Base-by-base conservation (phyloP, 257 asterid species). In the Schizonepeta tenuifolia region DNA sequence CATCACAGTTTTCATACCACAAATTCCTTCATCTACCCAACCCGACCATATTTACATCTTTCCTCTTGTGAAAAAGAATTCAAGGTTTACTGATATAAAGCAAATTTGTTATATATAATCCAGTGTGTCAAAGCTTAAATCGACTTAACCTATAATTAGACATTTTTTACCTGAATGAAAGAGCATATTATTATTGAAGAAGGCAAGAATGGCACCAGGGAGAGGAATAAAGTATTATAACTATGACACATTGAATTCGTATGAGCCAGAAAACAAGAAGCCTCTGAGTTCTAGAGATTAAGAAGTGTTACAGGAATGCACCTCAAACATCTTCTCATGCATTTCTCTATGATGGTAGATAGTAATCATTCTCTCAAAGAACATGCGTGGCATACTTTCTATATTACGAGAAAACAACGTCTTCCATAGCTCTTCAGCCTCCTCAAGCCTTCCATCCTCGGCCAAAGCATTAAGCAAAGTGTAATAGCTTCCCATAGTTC, bases 401-500 rank as follows among this genome's bases (percentile, higher is more conserved):
- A 91, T 71, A 82, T 94, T 81, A 75, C 86, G 83, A 47, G 93
- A 82, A 77, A 94, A 90, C 67, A 91, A 67, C 55, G 88, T 88
- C 51, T 55, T 72, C 99, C 99, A 91, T 11, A 91, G 92, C 74
- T 90, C 93, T 84, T 89, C 97, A 64, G 96, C 97, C 82, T 91
- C 99, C 9, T 91, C 98, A 10, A 94, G 80, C 83, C 99, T 90
- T 40, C 88, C 98, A 71, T 91, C 98, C 79, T 89, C 92, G 13
- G 90, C 90, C 82, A 94, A 82, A 74, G 99, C 98, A 59, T 86
- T 94, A 73, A 91, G 79, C 86, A 94, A 81, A 11, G 78, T 54
- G 85, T 84, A 89, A 80, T 94, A 94, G 83, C 87, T 94, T 73
- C 99, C 99, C 99, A 91, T 94, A 69, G 98, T 94, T 83, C 90